These are phyloP conservation scores for Lentinula guzmanii DNA, from an alignment of 768 basidiomycete species.

Conservation along the genomic window DNA sequence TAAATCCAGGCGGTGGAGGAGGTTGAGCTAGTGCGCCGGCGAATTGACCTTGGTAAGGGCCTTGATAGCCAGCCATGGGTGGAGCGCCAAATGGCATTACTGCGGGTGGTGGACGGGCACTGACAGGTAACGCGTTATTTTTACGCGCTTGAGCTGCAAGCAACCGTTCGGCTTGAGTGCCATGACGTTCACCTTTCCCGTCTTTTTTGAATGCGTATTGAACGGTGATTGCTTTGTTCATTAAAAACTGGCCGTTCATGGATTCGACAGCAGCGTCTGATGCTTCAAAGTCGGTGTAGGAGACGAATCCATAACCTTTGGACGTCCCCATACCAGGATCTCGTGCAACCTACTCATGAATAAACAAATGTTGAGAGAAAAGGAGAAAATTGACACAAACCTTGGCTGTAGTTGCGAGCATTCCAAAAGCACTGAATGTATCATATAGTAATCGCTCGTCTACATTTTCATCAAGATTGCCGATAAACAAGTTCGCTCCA, in stretches of 20 bases:
- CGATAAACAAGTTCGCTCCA: slow-evolving; percentile 95
- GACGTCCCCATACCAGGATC: slow-evolving; percentile 80
- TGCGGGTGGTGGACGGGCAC: slow-evolving; percentile 68
- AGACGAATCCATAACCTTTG: slow-evolving; percentile 96
- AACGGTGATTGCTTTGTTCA: slow-evolving; percentile 96
- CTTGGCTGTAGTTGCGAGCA: slow-evolving; percentile 89
- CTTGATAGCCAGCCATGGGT: slow-evolving; percentile 67
- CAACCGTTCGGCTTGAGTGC: slow-evolving; percentile 93
- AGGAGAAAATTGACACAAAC: slow-evolving; percentile 29
- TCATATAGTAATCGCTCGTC: slow-evolving; percentile 91
- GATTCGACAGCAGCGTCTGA: slow-evolving; percentile 95
- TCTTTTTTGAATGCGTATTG: slow-evolving; percentile 99
- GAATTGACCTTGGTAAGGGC: slow-evolving; percentile 88
- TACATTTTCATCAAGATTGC: slow-evolving; percentile 91
- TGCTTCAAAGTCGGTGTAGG: slow-evolving; percentile 96
- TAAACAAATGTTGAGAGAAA: slow-evolving; percentile 6
- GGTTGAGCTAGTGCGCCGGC: slow-evolving; percentile 82
- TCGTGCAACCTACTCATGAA: slow-evolving; percentile 69
- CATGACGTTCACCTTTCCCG: slow-evolving; percentile 96
- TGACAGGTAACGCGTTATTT: slow-evolving; percentile 84
- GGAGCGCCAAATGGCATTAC: slow-evolving; percentile 66
- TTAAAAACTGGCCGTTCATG: slow-evolving; percentile 96
- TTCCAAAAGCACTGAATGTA: slow-evolving; percentile 92
- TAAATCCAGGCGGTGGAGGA: slow-evolving; percentile 76
- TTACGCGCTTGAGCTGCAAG: slow-evolving; percentile 94